A percentile compares a stretch with the other conserved stretches of the same genome.
These are phyloP conservation scores for Ophiosphaerella korrae DNA, from an alignment of 2,329 filamentous ascomycete genomes.

Conservation along the genomic window DNA sequence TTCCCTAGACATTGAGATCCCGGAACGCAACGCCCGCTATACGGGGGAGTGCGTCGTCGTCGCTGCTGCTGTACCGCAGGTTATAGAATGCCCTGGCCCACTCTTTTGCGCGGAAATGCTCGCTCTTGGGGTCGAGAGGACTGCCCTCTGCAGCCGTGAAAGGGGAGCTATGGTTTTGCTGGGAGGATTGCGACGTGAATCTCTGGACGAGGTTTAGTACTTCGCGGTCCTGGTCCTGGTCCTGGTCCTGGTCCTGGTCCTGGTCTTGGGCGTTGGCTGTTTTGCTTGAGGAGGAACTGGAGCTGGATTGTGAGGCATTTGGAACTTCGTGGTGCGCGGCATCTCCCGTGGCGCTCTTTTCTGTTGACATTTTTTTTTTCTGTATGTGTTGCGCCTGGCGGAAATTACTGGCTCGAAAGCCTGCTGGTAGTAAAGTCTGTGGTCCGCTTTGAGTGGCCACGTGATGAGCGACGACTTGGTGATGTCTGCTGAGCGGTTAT, in stretches of 20 bases:
- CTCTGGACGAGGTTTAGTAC: conserved; percentile 46
- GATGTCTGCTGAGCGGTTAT: too few relatives aligned
- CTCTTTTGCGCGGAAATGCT: conserved; percentile 49
- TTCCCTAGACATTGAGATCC: conserved; percentile 69
- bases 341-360: conserved; percentile 3
- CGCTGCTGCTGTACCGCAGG: conserved; percentile 45
- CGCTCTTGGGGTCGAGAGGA: conserved; percentile 49
- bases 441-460: too few relatives aligned
- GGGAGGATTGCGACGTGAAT: conserved; percentile 46
- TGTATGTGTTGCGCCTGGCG: conserved; percentile 6
- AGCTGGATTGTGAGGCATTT: conserved; percentile 10
- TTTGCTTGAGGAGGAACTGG: conserved; percentile 9
- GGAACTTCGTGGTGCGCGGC: not conserved
- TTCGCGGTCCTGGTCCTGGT: conserved; percentile 18
- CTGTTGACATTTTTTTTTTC: too few relatives aligned
- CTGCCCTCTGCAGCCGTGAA: conserved; percentile 44
- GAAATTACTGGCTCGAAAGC: too few relatives aligned
- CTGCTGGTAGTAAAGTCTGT: too few relatives aligned
- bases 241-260: too few relatives aligned
- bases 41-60: too few relatives aligned
- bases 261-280: not conserved
- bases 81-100: conserved; percentile 56
- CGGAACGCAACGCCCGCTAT: too few relatives aligned
- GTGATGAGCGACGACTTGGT: too few relatives aligned
- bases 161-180: conserved; percentile 38